Conservation (phyloP, 2,329 filamentous ascomycete genomes). For the Aspergillus ustus region DNA sequence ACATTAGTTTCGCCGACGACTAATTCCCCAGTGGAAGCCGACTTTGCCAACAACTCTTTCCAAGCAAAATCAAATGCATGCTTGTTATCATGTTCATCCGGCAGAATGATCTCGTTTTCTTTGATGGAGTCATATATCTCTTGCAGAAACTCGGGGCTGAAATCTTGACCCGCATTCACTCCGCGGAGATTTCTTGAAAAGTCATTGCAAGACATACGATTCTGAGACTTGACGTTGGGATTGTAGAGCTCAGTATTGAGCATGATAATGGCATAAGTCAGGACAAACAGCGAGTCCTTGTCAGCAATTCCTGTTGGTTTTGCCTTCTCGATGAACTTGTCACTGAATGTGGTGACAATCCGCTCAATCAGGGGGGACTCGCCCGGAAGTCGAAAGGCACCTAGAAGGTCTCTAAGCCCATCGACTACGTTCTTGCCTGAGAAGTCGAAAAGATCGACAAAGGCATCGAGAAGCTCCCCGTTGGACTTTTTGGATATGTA, state of each 20-base stretch:
- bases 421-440: conserved; percentile 85
- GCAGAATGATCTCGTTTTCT: conserved; percentile 91
- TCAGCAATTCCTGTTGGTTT: conserved; percentile 77
- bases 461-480: conserved; percentile 80
- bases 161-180: conserved; percentile 84
- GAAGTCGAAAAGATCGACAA: conserved; percentile 89
- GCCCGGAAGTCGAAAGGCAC: conserved; percentile 90
- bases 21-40: conserved; percentile 73
- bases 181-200: conserved; percentile 90
- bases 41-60: conserved; percentile 90
- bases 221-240: conserved; percentile 75
- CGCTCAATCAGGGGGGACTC: conserved; percentile 92
- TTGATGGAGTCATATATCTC: conserved; percentile 91
- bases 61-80: conserved; percentile 97
- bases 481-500: conserved; percentile 91
- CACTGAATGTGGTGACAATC: conserved; percentile 84
- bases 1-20: conserved; percentile 87
- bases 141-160: conserved; percentile 79
- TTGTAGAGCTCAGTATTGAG: conserved; percentile 97
- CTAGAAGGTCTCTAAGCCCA: conserved; percentile 82
- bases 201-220: conserved; percentile 81
- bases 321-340: conserved; percentile 76
- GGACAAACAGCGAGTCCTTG: conserved; percentile 84
- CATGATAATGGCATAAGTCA: conserved; percentile 97
- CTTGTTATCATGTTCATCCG: conserved; percentile 95